phyloP scores from a whole-genome alignment of 2,329 filamentous ascomycete genomes.

The Cytospora leucostoma region DNA sequence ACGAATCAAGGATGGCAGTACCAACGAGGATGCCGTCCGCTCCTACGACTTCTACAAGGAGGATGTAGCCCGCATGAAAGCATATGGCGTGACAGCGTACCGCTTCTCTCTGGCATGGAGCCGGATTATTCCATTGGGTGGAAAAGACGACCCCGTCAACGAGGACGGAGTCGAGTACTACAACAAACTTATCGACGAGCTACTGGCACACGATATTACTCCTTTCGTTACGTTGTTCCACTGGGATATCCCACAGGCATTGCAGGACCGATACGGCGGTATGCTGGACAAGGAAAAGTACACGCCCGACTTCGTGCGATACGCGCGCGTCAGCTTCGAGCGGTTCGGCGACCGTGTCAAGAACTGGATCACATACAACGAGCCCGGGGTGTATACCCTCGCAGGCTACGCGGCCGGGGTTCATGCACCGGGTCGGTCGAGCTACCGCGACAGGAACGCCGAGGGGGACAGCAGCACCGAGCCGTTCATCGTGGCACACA shows the following conservation, averaged over 20 bases:
- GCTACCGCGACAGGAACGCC: constrained; percentile 36
- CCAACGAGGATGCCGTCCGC: constrained; percentile 41
- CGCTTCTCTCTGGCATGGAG: constrained; percentile 67
- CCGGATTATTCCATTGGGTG: constrained; percentile 64
- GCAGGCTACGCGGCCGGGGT: constrained; percentile 40
- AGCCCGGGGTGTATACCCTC: constrained; percentile 38
- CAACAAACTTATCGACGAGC: constrained; percentile 60
- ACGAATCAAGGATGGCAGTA: constrained; percentile 43
- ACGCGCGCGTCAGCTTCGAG: constrained; percentile 59
- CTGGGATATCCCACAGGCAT: constrained; percentile 63
- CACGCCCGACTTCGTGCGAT: constrained; percentile 59
- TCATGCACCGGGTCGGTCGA: constrained; percentile 37
- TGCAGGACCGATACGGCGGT: constrained; percentile 62
- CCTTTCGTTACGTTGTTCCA: constrained; percentile 64
- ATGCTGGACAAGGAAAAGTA: constrained; percentile 64
- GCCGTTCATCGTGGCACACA: constrained; percentile 44
- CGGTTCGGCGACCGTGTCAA: constrained; percentile 60
- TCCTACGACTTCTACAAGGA: constrained; percentile 47
- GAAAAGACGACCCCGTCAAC: constrained; percentile 63
- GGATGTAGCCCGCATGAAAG: constrained; percentile 61
- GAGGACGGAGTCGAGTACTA: constrained; percentile 62
- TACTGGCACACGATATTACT: constrained; percentile 57
- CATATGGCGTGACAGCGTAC: constrained; percentile 60
- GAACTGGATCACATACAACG: constrained; percentile 54
- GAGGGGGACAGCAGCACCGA: constrained; percentile 39